Conservation (phyloP, 1,284 basidiomycete genomes). For the Fistulinella cinereoalba region DNA sequence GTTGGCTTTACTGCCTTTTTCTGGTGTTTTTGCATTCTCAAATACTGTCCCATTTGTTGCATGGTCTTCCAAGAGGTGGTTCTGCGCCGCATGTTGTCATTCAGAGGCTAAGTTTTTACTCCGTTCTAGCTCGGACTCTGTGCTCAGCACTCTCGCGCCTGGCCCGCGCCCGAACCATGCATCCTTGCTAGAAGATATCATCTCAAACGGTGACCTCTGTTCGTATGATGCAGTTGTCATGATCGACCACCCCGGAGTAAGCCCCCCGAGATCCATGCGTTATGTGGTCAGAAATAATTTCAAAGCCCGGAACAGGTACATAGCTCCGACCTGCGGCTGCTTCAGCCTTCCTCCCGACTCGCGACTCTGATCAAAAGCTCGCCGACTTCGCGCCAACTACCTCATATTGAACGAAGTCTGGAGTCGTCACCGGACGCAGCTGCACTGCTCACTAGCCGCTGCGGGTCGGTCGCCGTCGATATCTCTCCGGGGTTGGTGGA, state of each 20-base stretch:
- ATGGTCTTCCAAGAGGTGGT: slow-evolving; percentile 67
- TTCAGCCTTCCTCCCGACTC: slow-evolving; percentile 51
- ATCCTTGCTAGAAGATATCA: slow-evolving; percentile 37
- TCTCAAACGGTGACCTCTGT: slow-evolving; percentile 51
- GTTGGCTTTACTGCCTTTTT: slow-evolving; percentile 43
- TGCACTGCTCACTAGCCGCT: slow-evolving; percentile 46
- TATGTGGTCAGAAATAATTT: slow-evolving; percentile 2
- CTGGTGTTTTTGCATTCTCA: slow-evolving; percentile 47
- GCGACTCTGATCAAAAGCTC: slow-evolving; percentile 45
- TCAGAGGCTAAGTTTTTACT: not conserved
- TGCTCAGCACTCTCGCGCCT: slow-evolving; percentile 42
- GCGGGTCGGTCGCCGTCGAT: slow-evolving; percentile 46
- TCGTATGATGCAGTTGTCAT: slow-evolving; percentile 61
- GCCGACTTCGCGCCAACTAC: slow-evolving; percentile 56
- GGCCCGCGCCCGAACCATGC: slow-evolving; percentile 38
- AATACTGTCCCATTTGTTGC: slow-evolving; percentile 60
- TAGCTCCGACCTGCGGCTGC: slow-evolving; percentile 63
- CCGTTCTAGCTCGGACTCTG: slow-evolving; percentile 45
- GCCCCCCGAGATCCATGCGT: slow-evolving; percentile 21
- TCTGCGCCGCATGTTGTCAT: not conserved
- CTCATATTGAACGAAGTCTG: slow-evolving; percentile 47
- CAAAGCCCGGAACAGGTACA: slow-evolving; percentile 47
- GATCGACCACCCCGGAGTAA: slow-evolving; percentile 66
- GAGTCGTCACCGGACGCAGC: slow-evolving; percentile 36
- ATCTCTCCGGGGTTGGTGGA: slow-evolving; percentile 38